phyloP scores from a whole-genome alignment of 2,329 filamentous ascomycete species.

The Penicillium aurantiogriseum region DNA sequence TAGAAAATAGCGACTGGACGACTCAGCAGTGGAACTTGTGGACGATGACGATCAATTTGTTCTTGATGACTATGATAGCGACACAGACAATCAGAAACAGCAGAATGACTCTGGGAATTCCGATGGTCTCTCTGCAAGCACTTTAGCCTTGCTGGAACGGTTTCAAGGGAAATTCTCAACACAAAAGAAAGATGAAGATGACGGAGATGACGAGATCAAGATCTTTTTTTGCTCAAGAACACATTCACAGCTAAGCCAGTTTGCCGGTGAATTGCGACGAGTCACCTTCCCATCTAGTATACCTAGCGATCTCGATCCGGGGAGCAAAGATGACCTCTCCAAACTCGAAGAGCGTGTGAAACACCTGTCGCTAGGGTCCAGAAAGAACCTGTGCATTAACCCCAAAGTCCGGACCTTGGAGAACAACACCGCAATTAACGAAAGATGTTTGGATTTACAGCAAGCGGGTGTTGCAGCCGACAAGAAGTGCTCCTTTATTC shows the following conservation, averaged over 20 bases:
- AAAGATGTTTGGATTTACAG: slow-evolving; percentile 86
- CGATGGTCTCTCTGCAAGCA: slow-evolving; percentile 68
- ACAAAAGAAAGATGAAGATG: slow-evolving; percentile 44
- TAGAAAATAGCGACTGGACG: slow-evolving; percentile 30
- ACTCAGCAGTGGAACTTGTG: slow-evolving; percentile 12
- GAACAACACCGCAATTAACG: slow-evolving; percentile 79
- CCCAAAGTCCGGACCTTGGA: slow-evolving; percentile 70
- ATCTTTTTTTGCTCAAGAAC: slow-evolving; percentile 92
- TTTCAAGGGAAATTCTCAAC: slow-evolving; percentile 50
- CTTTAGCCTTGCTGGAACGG: slow-evolving; percentile 69
- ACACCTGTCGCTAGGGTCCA: slow-evolving; percentile 77
- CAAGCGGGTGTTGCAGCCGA: slow-evolving; percentile 62
- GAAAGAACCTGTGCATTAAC: slow-evolving; percentile 89
- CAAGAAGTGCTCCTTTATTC: slow-evolving; percentile 73
- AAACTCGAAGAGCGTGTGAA: slow-evolving; percentile 64
- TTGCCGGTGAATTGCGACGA: slow-evolving; percentile 75
- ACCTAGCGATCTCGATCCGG: slow-evolving; percentile 42
- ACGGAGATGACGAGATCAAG: slow-evolving; percentile 64
- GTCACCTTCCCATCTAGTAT: slow-evolving; percentile 75
- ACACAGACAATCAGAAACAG: slow-evolving; percentile 47
- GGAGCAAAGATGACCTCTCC: slow-evolving; percentile 20
- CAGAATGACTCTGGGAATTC: slow-evolving; percentile 32
- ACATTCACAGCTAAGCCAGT: slow-evolving; percentile 87
- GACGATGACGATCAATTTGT: slow-evolving; percentile 68
- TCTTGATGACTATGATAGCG: slow-evolving; percentile 72